Evolutionary conservation across 352 stramenopile genomes (phyloP), one percentile per base, ranked within the genome.

Genomic region (Phytophthora pinifolia): DNA sequence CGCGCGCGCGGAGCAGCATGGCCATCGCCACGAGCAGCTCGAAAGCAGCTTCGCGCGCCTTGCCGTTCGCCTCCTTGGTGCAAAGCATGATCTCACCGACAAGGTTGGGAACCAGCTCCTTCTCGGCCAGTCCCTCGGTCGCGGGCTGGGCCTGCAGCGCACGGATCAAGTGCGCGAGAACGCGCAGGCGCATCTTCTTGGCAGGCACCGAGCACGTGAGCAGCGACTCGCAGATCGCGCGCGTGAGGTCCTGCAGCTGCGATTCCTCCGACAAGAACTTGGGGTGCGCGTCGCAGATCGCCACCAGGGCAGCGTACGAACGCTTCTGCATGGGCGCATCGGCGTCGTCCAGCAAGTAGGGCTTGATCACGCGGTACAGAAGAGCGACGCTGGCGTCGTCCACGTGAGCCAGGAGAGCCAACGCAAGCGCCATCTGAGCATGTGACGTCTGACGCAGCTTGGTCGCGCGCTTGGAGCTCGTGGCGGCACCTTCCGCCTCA

Each of bases 41-140:
- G 36, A 95, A 95, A 15, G 86, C 86, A 12, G 83, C 83, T 61
- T 95, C 86, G 36, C 86, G 81, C 22, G 95, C 96, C 62, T 98
- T 98, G 33, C 81, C 90, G 54, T 98, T 99, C 9, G 92, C 92
- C 67, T 99, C 96, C 72, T 99, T 99, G 14, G 97, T 95, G 66
- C 93, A 98, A 17, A 99, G 73, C 49, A 98, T 88, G 44, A 98
- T 96, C 72, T 99, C 96, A 18, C 88, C 88, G n/a, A 98, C 82
- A 20, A 98, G 82, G 57, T 89, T 89, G 34, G 91, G 85, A 48
- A 97, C 88, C 14, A 98, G 65, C 50, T 97, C 77, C 38, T 79
- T 76, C 44, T 76, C 61, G 27, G 82, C 79, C 18, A 66, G 54
- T 34, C 67, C 65, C 37, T 94, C 72, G 32, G 70, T 72, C 20